Conservation (phyloP, 768 basidiomycete species). For the Russula vinacea region DNA sequence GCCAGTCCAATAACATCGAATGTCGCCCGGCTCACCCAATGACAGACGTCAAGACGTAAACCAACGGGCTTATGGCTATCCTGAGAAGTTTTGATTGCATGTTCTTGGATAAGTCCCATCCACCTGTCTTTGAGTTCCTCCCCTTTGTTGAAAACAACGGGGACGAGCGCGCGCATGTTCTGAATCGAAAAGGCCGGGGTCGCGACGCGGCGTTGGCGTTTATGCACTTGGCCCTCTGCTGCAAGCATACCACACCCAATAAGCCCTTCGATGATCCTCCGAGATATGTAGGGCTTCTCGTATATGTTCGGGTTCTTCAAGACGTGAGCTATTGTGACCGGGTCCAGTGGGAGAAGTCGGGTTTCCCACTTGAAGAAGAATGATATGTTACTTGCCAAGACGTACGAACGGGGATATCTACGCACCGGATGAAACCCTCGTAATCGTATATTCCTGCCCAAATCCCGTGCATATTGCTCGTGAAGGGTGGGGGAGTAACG, state of each 20-base stretch:
- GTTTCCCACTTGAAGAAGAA: constrained; percentile 58
- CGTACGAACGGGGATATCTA: constrained; percentile 21
- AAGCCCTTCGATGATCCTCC: constrained; percentile 66
- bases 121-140: constrained; percentile 58
- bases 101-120: constrained; percentile 47
- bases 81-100: constrained; percentile 30
- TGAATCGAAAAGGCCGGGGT: constrained; percentile 80
- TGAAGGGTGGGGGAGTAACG: constrained; percentile 19
- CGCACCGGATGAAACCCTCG: constrained; percentile 67
- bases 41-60: constrained; percentile 64
- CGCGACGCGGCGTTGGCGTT: constrained; percentile 72
- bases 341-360: constrained; percentile 79
- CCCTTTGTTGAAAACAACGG: constrained; percentile 69
- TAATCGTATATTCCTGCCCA: constrained; percentile 68
- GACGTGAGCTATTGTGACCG: constrained; percentile 68
- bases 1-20: constrained; percentile 92
- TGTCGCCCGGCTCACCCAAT: constrained; percentile 78
- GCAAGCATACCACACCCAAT: constrained; percentile 83
- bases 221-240: constrained; percentile 74
- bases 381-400: not conserved
- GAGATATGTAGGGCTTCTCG: constrained; percentile 82
- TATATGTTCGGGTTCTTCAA: constrained; percentile 69
- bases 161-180: constrained; percentile 67
- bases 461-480: constrained; percentile 49
- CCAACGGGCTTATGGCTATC: constrained; percentile 29